Evolutionary conservation across 73 alveolate genomes (phyloP).

Genomic region (Tetrahymena thermophila): DNA sequence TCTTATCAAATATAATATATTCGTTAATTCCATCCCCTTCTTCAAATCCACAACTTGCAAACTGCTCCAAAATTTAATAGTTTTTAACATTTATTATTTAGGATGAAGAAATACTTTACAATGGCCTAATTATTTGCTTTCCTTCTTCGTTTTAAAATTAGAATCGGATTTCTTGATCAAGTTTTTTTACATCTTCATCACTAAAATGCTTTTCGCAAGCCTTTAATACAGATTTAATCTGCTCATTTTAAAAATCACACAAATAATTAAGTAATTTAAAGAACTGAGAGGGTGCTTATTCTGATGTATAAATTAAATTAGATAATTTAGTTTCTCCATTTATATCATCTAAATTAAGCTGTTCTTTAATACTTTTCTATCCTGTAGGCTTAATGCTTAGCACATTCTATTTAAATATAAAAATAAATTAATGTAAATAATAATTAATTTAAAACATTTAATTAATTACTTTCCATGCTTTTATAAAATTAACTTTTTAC

Average conservation of each 20-base stretch:
- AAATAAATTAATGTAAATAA: too few species aligned
- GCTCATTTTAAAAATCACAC: not conserved
- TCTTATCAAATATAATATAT: not conserved
- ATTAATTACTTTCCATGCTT: too few species aligned
- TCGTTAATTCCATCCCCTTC: not conserved
- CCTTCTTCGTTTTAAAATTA: too few species aligned
- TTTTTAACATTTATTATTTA: too few species aligned
- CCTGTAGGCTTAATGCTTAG: too few species aligned
- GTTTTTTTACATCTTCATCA: not conserved
- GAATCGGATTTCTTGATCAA: not conserved
- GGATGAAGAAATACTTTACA: not conserved
- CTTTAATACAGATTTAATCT: too few species aligned
- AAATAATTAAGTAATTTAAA: not conserved
- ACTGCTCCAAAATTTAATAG: not conserved
- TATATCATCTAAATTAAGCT: too few species aligned
- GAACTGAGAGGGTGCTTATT: not conserved
- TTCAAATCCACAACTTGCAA: not conserved
- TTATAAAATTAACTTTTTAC: too few species aligned
- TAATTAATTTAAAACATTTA: too few species aligned
- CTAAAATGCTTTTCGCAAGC: not conserved
- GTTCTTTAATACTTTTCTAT: not conserved
- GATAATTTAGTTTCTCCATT: not conserved
- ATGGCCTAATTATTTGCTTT: not conserved
- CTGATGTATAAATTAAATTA: too few species aligned
- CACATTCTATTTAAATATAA: too few species aligned